Evolutionary conservation across 768 basidiomycete species (phyloP).

Genomic region (Chiua virens): DNA sequence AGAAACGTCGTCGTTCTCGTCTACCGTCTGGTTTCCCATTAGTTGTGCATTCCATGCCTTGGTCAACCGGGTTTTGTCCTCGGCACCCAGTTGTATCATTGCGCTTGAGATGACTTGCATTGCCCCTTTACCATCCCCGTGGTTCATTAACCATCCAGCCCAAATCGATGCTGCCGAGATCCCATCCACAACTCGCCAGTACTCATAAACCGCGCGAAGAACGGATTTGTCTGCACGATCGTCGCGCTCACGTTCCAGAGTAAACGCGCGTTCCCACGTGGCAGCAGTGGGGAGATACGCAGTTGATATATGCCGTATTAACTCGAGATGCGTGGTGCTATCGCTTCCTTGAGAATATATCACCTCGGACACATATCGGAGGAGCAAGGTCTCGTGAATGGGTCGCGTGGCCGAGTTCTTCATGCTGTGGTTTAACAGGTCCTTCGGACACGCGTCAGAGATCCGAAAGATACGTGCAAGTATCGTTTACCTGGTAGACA

Average conservation of each 20-base stretch:
- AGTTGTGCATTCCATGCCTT: constrained; percentile 34
- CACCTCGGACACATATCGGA: constrained; percentile 42
- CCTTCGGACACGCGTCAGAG: constrained; percentile 29
- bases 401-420: constrained; percentile 35
- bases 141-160: constrained; percentile 47
- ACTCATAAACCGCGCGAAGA: constrained; percentile 35
- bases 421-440: constrained; percentile 48
- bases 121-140: constrained; percentile 43
- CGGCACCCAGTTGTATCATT: constrained; percentile 25
- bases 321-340: constrained; percentile 17
- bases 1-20: constrained; percentile 6
- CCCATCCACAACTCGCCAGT: constrained; percentile 42
- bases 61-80: constrained; percentile 35
- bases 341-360: constrained; percentile 21
- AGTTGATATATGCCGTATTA: constrained; percentile 41
- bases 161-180: constrained; percentile 42
- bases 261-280: constrained; percentile 47
- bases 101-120: constrained; percentile 36
- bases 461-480: background rate
- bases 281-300: constrained; percentile 42
- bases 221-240: constrained; percentile 16
- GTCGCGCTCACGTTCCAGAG: constrained; percentile 22
- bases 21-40: constrained; percentile 6
- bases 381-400: constrained; percentile 49
- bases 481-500: constrained; percentile 35